Conservation (phyloP, 2,329 filamentous ascomycete genomes). For the Fusarium falciforme region DNA sequence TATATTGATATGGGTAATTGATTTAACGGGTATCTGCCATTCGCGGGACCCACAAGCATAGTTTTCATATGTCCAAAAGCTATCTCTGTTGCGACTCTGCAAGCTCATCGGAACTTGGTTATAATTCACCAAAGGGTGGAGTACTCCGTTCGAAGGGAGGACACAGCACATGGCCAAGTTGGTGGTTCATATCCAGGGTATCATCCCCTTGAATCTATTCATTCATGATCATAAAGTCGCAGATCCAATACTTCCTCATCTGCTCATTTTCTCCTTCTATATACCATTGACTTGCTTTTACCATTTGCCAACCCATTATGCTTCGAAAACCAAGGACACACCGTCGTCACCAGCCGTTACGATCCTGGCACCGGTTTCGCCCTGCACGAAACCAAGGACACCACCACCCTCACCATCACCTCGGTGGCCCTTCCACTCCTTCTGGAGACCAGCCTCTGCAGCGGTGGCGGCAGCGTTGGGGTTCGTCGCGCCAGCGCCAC, state of each 20-base stretch:
- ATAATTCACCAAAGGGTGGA: not conserved
- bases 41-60: not conserved
- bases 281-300: constrained; percentile 17
- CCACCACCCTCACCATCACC: constrained; percentile 88
- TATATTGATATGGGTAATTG: not conserved
- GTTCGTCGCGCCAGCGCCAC: constrained; percentile 55
- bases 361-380: constrained; percentile 76
- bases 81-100: not conserved
- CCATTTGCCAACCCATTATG: constrained; percentile 36
- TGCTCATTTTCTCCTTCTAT: constrained; percentile 25
- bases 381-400: constrained; percentile 90
- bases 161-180: not conserved
- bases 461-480: constrained; percentile 45
- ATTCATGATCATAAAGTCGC: constrained; percentile 40
- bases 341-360: constrained; percentile 93
- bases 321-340: constrained; percentile 75
- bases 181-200: constrained; percentile 32
- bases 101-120: not conserved
- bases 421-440: constrained; percentile 91
- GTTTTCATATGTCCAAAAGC: not conserved
- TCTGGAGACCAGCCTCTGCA: constrained; percentile 74
- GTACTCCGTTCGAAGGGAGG: not conserved
- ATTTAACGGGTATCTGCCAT: not conserved
- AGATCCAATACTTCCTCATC: constrained; percentile 27
- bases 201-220: constrained; percentile 40